Conservation (phyloP, 345 rosid species). For the Streptanthus diversifolius region DNA sequence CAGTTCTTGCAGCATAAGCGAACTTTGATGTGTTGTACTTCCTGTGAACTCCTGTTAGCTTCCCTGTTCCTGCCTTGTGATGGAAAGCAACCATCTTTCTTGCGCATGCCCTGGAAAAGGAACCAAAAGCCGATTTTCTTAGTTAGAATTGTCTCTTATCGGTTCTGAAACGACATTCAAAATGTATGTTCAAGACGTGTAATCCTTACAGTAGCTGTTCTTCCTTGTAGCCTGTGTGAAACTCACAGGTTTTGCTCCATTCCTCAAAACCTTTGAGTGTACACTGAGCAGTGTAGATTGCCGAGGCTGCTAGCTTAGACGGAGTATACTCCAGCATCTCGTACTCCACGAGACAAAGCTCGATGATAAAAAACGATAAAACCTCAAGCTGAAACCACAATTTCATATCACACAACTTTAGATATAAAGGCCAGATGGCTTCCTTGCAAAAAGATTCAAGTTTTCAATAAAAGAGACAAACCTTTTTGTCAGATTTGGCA, state of each 20-base stretch:
- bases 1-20: slow-evolving; percentile 59
- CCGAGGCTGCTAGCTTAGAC: slow-evolving; percentile 61
- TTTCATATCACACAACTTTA: slow-evolving; percentile 4
- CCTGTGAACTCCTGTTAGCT: slow-evolving; percentile 76
- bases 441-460: not conserved
- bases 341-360: slow-evolving; percentile 56
- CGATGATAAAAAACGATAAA: slow-evolving; percentile 56
- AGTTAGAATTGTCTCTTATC: not conserved
- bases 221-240: slow-evolving; percentile 45
- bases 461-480: slow-evolving; percentile 9
- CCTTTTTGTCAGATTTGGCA: slow-evolving; percentile 79
- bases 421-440: slow-evolving; percentile 1
- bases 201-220: slow-evolving; percentile 44
- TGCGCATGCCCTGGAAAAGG: slow-evolving; percentile 57
- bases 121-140: not conserved
- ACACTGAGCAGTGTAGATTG: slow-evolving; percentile 58
- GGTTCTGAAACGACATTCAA: not conserved
- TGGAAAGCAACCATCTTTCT: slow-evolving; percentile 71
- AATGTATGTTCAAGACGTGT: not conserved
- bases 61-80: slow-evolving; percentile 69
- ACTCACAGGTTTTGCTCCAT: slow-evolving; percentile 53
- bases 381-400: slow-evolving; percentile 66
- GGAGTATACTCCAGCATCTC: slow-evolving; percentile 56
- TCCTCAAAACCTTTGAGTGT: slow-evolving; percentile 35
- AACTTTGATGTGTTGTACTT: slow-evolving; percentile 79